Percentiles rank a stretch among this genome's conserved stretches.
These are phyloP conservation scores for Fusarium sp. DNA, from an alignment of 2,329 filamentous ascomycete genomes.

Conservation along the genomic window DNA sequence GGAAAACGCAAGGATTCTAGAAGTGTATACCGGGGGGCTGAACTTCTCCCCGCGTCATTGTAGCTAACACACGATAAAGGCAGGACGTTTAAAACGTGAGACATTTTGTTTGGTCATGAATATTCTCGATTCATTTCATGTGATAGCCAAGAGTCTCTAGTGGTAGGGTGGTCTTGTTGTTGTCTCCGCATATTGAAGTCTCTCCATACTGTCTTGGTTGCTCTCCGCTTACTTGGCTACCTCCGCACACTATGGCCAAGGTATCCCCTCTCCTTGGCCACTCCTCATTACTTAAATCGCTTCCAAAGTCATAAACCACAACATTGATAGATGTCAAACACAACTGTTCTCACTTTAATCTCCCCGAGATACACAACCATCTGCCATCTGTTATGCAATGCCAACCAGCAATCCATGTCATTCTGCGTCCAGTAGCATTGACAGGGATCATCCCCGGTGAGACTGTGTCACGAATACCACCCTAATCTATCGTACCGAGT, in stretches of 20 bases:
- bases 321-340: neutral
- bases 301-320: neutral
- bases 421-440: neutral
- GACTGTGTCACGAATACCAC: constrained; percentile 10
- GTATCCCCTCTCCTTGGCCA: neutral
- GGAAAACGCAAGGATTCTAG: neutral
- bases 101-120: neutral
- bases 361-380: neutral
- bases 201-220: neutral
- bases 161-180: neutral
- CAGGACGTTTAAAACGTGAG: neutral
- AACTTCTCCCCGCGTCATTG: constrained; percentile 3
- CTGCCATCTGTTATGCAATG: neutral
- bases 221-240: neutral
- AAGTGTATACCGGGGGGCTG: neutral
- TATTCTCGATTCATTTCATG: neutral
- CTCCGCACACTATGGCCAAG: neutral
- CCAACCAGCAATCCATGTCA: neutral
- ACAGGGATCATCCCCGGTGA: neutral
- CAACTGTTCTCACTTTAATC: neutral
- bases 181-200: constrained; percentile 2
- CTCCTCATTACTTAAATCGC: neutral
- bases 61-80: neutral
- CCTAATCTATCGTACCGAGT: neutral
- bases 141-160: constrained; percentile 3